These are phyloP conservation scores for Fusarium paranaense DNA, from an alignment of 2,329 filamentous ascomycete genomes.

Conservation along the genomic window DNA sequence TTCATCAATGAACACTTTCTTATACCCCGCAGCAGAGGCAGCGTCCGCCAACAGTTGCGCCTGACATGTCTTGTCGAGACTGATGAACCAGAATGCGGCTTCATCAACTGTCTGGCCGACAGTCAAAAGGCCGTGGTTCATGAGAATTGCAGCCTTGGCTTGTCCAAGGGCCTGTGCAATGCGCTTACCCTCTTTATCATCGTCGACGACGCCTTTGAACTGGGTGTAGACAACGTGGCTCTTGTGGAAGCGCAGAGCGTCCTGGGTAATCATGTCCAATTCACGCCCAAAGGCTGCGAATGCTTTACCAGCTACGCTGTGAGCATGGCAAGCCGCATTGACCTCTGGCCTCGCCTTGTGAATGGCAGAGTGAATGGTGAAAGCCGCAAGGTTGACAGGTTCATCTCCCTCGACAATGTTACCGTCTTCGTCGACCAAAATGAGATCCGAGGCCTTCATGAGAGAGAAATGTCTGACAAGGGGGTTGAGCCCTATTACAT, in stretches of 20 bases:
- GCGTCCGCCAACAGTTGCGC: neutral
- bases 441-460: slow-evolving; percentile 62
- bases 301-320: slow-evolving; percentile 70
- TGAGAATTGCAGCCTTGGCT: neutral
- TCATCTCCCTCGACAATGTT: neutral
- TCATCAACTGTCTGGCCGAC: slow-evolving; percentile 1
- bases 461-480: neutral
- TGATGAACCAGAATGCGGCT: neutral
- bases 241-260: slow-evolving; percentile 40
- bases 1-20: neutral
- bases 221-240: neutral
- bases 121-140: slow-evolving; percentile 7
- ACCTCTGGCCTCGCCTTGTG: slow-evolving; percentile 72
- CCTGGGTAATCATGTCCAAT: slow-evolving; percentile 76
- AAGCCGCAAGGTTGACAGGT: slow-evolving; percentile 74
- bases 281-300: slow-evolving; percentile 71
- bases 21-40: neutral
- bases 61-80: neutral
- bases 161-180: neutral
- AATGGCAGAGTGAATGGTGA: slow-evolving; percentile 73
- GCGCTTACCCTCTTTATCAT: neutral
- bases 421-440: slow-evolving; percentile 61
- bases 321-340: slow-evolving; percentile 73
- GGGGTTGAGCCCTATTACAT: neutral
- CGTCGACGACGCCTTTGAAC: neutral